A percentile compares a stretch with the other conserved stretches of the same genome.
These are phyloP conservation scores for Paraleonurus japonicus DNA, from an alignment of 257 asterid genomes.

Conservation along the genomic window DNA sequence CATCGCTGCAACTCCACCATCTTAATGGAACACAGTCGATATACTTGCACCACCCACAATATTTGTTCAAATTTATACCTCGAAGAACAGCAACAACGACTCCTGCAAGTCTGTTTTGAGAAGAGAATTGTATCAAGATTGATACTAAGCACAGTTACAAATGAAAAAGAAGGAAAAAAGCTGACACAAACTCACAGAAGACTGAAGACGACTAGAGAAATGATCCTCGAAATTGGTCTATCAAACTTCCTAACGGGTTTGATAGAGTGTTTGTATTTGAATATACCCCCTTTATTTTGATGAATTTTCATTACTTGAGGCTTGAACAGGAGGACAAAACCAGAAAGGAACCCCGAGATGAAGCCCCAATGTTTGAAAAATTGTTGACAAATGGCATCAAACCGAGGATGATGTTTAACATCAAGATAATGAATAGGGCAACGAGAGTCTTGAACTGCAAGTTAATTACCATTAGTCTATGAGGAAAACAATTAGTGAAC, in stretches of 20 bases:
- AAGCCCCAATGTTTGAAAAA: constrained; percentile 82
- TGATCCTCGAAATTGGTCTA: constrained; percentile 57
- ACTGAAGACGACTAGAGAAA: constrained; percentile 48
- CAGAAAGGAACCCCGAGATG: constrained; percentile 69
- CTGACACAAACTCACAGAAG: constrained; percentile 55
- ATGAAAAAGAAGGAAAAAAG: not conserved
- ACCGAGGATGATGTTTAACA: constrained; percentile 54
- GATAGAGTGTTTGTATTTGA: constrained; percentile 57
- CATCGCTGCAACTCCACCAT: constrained; percentile 84
- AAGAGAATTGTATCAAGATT: constrained; percentile 6
- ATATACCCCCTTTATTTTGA: constrained; percentile 58
- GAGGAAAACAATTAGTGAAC: constrained; percentile 14
- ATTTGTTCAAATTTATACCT: constrained; percentile 50
- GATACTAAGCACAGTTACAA: not conserved
- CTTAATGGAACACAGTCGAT: constrained; percentile 69
- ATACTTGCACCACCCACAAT: constrained; percentile 71
- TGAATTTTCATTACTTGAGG: constrained; percentile 51
- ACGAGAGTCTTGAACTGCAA: constrained; percentile 61
- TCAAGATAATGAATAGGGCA: constrained; percentile 41
- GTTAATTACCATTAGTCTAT: constrained; percentile 5
- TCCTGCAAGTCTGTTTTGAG: constrained; percentile 56
- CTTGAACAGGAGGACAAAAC: constrained; percentile 57
- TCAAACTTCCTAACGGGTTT: constrained; percentile 48
- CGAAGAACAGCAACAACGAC: constrained; percentile 42
- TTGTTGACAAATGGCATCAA: constrained; percentile 75